phyloP scores from a whole-genome alignment of 306 rosid species.

The Quercus agrifolia region DNA sequence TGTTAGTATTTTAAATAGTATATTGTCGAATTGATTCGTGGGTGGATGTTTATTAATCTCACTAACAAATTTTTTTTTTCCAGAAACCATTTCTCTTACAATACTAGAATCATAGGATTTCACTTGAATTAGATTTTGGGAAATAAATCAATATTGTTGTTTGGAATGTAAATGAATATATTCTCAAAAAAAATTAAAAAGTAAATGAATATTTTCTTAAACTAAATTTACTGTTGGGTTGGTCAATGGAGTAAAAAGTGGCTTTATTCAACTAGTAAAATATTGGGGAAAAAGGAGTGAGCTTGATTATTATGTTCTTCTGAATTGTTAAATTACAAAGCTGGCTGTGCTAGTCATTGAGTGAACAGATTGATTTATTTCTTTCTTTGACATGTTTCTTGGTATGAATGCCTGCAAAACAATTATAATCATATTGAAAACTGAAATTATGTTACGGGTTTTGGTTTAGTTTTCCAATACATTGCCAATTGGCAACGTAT shows the following conservation, averaged over 20 bases:
- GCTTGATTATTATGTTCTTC: too few relatives aligned
- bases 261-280: too few relatives aligned
- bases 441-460: not conserved
- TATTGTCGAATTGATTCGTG: not conserved
- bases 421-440: not conserved
- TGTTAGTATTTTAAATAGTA: not conserved
- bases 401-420: not conserved
- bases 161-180: not conserved
- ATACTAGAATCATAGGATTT: not conserved
- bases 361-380: not conserved
- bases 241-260: not conserved
- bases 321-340: not conserved
- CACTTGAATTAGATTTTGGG: not conserved
- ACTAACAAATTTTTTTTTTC: not conserved
- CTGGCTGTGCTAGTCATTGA: not conserved
- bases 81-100: not conserved
- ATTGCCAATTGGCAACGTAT: not conserved
- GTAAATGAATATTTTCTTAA: not conserved
- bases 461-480: not conserved
- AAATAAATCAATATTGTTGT: not conserved
- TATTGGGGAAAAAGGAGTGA: too few relatives aligned
- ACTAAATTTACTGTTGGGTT: not conserved
- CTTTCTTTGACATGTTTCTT: not conserved
- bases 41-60: not conserved
- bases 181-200: not conserved